These are phyloP conservation scores for Flaveria trinervia DNA, from an alignment of 129 eudicot genomes.

Conservation along the genomic window DNA sequence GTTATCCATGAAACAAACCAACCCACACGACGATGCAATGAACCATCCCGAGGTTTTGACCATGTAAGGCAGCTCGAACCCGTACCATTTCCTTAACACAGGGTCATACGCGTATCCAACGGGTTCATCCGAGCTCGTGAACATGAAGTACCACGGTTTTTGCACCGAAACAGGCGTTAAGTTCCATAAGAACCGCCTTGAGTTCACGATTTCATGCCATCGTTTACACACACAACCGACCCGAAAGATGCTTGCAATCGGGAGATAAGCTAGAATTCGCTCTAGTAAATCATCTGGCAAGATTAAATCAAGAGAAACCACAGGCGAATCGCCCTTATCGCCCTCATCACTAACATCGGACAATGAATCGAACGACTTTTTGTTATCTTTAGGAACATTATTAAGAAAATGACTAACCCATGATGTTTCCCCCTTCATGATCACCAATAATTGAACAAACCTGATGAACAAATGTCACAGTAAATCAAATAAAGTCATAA, in stretches of 20 bases:
- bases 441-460: slow-evolving; percentile 24
- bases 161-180: slow-evolving; percentile 43
- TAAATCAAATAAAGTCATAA: slow-evolving; percentile 19
- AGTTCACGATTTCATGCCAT: slow-evolving; percentile 80
- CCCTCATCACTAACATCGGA: slow-evolving; percentile 57
- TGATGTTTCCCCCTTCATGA: slow-evolving; percentile 82
- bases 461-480: slow-evolving; percentile 27
- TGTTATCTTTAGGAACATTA: slow-evolving; percentile 25
- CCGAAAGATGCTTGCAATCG: slow-evolving; percentile 76
- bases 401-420: slow-evolving; percentile 77
- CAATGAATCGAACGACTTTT: slow-evolving; percentile 39
- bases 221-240: slow-evolving; percentile 92
- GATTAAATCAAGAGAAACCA: slow-evolving; percentile 61
- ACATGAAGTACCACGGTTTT: slow-evolving; percentile 98
- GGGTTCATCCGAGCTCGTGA: slow-evolving; percentile 80
- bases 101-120: slow-evolving; percentile 88
- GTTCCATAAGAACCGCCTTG: slow-evolving; percentile 79
- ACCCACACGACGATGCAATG: slow-evolving; percentile 78
- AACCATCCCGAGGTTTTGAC: slow-evolving; percentile 80
- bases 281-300: slow-evolving; percentile 88
- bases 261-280: slow-evolving; percentile 68
- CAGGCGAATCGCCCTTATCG: slow-evolving; percentile 34
- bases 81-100: slow-evolving; percentile 72
- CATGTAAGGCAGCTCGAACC: slow-evolving; percentile 75
- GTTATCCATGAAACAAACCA: slow-evolving; percentile 88